phyloP scores from a whole-genome alignment of 108 stramenopile species.

The Nitzschia inconspicua region DNA sequence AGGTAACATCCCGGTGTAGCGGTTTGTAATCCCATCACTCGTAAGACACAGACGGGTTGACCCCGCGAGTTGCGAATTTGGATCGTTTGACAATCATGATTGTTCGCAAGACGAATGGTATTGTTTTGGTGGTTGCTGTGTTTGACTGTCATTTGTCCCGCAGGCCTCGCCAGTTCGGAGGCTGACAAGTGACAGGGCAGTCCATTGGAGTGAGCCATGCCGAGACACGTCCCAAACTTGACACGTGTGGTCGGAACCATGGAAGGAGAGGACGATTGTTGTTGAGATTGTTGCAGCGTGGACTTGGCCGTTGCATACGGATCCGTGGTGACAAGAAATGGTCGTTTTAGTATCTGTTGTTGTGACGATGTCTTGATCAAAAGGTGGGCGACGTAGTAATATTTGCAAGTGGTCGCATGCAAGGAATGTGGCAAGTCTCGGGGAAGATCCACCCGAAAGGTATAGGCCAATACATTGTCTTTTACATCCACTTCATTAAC shows the following conservation, averaged over 20 bases:
- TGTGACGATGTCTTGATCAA: slow-evolving; percentile 20
- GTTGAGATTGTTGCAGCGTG: background rate
- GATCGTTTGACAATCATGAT: slow-evolving; percentile 34
- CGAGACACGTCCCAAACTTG: slow-evolving; percentile 27
- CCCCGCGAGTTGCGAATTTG: slow-evolving; percentile 25
- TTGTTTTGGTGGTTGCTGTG: slow-evolving; percentile 3
- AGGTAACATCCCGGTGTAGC: slow-evolving; percentile 40
- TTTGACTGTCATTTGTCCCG: slow-evolving; percentile 38
- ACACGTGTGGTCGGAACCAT: slow-evolving; percentile 20
- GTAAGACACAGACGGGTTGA: slow-evolving; percentile 41
- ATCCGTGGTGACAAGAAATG: slow-evolving; percentile 15
- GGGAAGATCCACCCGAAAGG: slow-evolving; percentile 55
- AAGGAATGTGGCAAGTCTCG: slow-evolving; percentile 41
- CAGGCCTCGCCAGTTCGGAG: slow-evolving; percentile 38
- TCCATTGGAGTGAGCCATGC: slow-evolving; percentile 47
- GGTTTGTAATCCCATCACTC: slow-evolving; percentile 35
- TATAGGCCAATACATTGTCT: slow-evolving; percentile 30
- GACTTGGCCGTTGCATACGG: background rate
- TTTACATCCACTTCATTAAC: background rate
- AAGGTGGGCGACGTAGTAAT: slow-evolving; percentile 40
- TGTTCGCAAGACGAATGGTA: background rate
- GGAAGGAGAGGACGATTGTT: background rate
- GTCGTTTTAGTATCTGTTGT: slow-evolving; percentile 26
- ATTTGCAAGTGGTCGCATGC: slow-evolving; percentile 42
- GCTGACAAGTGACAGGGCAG: slow-evolving; percentile 44